These are phyloP conservation scores for Orbilia javanica DNA, from an alignment of 2,329 filamentous ascomycete species.

Conservation along the genomic window DNA sequence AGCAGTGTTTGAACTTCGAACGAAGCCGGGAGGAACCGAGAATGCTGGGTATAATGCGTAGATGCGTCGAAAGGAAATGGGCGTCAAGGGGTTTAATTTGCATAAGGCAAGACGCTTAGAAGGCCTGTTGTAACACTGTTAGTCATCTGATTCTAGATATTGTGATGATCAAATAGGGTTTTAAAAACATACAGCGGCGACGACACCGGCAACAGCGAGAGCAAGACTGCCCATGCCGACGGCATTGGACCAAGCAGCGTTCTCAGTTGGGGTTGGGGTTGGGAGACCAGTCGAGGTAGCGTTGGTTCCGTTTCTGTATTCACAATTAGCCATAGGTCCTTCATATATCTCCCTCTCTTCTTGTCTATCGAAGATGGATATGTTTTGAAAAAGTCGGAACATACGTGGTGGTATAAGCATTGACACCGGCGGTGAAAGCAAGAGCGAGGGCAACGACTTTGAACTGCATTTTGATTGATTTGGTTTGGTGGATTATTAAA, in stretches of 20 bases:
- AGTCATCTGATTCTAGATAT: constrained; percentile 60
- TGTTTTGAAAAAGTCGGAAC: background rate
- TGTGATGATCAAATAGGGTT: constrained; percentile 58
- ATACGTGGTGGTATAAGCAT: constrained; percentile 45
- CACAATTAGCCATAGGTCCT: constrained; percentile 1
- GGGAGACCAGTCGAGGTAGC: constrained; percentile 42
- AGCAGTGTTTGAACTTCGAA: constrained; percentile 33
- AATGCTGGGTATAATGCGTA: constrained; percentile 58
- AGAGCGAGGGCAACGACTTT: constrained; percentile 60
- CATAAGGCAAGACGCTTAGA: constrained; percentile 42
- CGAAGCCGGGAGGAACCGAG: constrained; percentile 55
- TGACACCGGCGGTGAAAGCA: constrained; percentile 60
- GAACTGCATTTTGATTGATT: constrained; percentile 62
- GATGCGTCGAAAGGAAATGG: constrained; percentile 47
- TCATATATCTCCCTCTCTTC: background rate
- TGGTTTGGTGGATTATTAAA: constrained; percentile 20
- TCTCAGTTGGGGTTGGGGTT: constrained; percentile 35
- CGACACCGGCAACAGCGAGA: constrained; percentile 61
- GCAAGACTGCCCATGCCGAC: constrained; percentile 61
- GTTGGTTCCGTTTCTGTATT: constrained; percentile 36
- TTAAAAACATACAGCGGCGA: constrained; percentile 61
- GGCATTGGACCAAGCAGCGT: constrained; percentile 60
- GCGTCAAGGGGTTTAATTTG: constrained; percentile 51
- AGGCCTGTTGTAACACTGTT: constrained; percentile 36
- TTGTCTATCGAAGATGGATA: too few relatives aligned